Conservation (phyloP, 2,329 filamentous ascomycete genomes). For the Thyridium curvatum region DNA sequence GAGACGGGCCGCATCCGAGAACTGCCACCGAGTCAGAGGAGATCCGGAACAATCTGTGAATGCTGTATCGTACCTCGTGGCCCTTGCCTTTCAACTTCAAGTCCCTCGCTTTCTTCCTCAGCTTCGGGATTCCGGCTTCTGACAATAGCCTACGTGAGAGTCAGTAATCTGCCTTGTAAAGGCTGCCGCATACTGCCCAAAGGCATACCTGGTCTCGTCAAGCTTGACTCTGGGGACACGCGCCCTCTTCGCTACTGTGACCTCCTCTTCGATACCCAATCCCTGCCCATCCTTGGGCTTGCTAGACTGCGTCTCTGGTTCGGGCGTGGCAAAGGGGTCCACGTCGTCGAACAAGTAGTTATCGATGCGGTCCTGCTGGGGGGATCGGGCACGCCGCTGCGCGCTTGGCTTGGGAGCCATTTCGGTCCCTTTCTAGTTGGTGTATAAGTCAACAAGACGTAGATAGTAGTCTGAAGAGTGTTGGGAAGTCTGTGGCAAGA, state of each 20-base stretch:
- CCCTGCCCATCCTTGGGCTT: conserved; percentile 44
- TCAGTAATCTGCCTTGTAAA: conserved; percentile 7
- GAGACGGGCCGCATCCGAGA: conserved; percentile 74
- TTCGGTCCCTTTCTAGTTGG: too few relatives aligned
- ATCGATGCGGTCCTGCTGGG: conserved; percentile 54
- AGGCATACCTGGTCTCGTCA: conserved; percentile 64
- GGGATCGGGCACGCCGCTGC: too few relatives aligned
- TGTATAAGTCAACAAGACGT: too few relatives aligned
- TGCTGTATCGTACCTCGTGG: conserved; percentile 61
- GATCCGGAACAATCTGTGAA: neutral
- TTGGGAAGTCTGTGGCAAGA: too few relatives aligned
- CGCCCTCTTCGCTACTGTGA: conserved; percentile 72
- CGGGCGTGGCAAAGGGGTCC: conserved; percentile 43
- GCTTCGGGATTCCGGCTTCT: conserved; percentile 72
- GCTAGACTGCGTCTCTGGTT: conserved; percentile 31
- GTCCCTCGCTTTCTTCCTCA: conserved; percentile 64
- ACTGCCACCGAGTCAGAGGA: conserved; percentile 39
- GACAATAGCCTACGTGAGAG: conserved; percentile 63
- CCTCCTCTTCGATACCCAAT: conserved; percentile 79
- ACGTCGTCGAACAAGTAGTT: conserved; percentile 63
- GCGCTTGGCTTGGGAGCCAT: too few relatives aligned
- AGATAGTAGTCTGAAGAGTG: too few relatives aligned
- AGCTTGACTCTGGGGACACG: conserved; percentile 73
- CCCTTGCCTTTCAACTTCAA: conserved; percentile 88
- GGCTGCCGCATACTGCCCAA: neutral